A percentile compares a stretch with the other conserved stretches of the same genome.
Evolutionary conservation across 352 stramenopile genomes (phyloP).

Genomic region (Pythium insidiosum): DNA sequence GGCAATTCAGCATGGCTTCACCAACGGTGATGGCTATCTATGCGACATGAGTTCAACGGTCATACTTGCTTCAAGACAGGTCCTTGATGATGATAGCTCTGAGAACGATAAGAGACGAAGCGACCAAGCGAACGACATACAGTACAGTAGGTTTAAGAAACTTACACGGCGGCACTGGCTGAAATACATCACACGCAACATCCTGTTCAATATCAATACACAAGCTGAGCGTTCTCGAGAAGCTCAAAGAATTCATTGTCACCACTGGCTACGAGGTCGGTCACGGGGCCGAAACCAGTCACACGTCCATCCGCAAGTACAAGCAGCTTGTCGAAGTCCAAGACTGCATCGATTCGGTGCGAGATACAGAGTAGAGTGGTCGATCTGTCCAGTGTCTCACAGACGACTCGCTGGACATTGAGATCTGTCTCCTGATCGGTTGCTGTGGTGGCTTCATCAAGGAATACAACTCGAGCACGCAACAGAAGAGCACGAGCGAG

Average conservation of each 20-base stretch:
- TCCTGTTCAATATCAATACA: constrained; percentile 18
- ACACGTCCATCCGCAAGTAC: constrained; percentile 84
- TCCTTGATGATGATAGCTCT: too few species aligned
- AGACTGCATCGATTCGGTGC: constrained; percentile 89
- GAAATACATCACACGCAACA: too few species aligned
- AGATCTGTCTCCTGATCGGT: constrained; percentile 70
- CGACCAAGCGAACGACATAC: too few species aligned
- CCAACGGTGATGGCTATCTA: too few species aligned
- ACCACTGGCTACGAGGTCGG: constrained; percentile 12
- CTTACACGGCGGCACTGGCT: too few species aligned
- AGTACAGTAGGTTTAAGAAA: too few species aligned
- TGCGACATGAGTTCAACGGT: too few species aligned
- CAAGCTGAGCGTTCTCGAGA: constrained; percentile 17
- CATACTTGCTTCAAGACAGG: too few species aligned
- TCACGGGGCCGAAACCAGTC: constrained; percentile 12
- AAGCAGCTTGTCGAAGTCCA: constrained; percentile 89
- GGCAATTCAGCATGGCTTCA: too few species aligned
- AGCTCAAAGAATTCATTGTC: constrained; percentile 20
- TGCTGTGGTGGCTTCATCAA: constrained; percentile 93
- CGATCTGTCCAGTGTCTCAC: constrained; percentile 75
- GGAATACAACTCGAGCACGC: constrained; percentile 84
- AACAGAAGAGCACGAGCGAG: constrained; percentile 88
- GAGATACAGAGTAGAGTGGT: constrained; percentile 93
- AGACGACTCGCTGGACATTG: constrained; percentile 64
- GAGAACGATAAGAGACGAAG: too few species aligned